phyloP scores from a whole-genome alignment of 225 moss, liverwort and hornwort species.

The Bryoerythrophyllum caledonicum region DNA sequence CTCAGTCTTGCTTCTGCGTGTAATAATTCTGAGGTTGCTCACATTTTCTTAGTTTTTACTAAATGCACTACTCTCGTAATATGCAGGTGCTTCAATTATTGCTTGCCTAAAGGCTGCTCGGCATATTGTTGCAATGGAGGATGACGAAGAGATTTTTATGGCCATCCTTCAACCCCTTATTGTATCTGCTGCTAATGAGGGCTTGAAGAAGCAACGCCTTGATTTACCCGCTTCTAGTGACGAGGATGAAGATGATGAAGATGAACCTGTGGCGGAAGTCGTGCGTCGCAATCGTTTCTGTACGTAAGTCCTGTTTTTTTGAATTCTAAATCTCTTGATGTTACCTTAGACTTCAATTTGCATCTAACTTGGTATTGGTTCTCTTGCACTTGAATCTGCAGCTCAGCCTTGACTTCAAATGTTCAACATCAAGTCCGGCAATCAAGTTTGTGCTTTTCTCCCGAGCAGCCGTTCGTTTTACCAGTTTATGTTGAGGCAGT shows the following conservation, averaged over 20 bases:
- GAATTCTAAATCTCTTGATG: too few species aligned
- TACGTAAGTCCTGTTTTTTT: neutral
- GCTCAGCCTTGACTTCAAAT: too few species aligned
- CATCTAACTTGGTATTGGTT: too few species aligned
- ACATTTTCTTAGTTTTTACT: neutral
- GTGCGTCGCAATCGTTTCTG: neutral
- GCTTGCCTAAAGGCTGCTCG: neutral
- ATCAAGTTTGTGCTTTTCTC: too few species aligned
- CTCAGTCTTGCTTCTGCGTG: neutral
- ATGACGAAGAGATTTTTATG: neutral
- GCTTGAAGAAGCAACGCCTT: neutral
- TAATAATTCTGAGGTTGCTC: neutral
- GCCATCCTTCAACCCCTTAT: neutral
- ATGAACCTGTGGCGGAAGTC: neutral
- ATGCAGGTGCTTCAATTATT: neutral
- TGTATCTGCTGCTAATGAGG: neutral
- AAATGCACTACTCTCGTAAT: neutral
- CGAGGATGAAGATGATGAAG: neutral
- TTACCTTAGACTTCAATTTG: too few species aligned
- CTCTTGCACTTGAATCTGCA: too few species aligned
- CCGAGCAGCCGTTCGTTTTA: too few species aligned
- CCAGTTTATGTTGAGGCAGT: too few species aligned
- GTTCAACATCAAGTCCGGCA: too few species aligned
- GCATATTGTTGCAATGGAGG: neutral
- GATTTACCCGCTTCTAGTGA: neutral